These are phyloP conservation scores for Fusarium sp. DNA, from an alignment of 2,329 filamentous ascomycete species.

Conservation along the genomic window DNA sequence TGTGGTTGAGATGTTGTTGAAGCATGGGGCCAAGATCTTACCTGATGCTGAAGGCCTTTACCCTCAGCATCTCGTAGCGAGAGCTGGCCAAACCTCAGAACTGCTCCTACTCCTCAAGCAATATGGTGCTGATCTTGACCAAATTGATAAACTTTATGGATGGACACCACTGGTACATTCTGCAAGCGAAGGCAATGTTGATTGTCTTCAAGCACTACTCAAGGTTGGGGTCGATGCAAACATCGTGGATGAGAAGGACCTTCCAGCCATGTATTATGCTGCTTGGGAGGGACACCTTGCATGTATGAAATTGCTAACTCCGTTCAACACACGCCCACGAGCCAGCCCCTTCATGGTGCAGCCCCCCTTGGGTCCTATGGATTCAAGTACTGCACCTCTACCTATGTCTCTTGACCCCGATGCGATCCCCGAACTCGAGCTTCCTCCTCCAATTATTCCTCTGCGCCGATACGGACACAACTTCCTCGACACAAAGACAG, in stretches of 20 bases:
- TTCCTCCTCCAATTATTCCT: slow-evolving; percentile 96
- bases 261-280: slow-evolving; percentile 97
- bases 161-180: slow-evolving; percentile 98
- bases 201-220: slow-evolving; percentile 83
- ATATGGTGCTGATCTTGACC: slow-evolving; percentile 89
- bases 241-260: slow-evolving; percentile 88
- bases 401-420: slow-evolving; percentile 80
- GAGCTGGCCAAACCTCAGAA: slow-evolving; percentile 83
- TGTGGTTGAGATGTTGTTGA: slow-evolving; percentile 85
- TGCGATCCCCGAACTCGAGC: slow-evolving; percentile 88
- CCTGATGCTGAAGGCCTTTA: slow-evolving; percentile 95
- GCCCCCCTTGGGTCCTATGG: slow-evolving; percentile 54
- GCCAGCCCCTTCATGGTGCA: slow-evolving; percentile 57
- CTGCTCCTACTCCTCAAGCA: slow-evolving; percentile 82
- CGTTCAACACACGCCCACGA: slow-evolving; percentile 58
- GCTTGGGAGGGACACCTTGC: slow-evolving; percentile 97
- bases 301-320: slow-evolving; percentile 88
- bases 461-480: slow-evolving; percentile 96
- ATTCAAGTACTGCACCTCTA: slow-evolving; percentile 60
- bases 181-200: slow-evolving; percentile 93
- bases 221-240: slow-evolving; percentile 80
- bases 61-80: slow-evolving; percentile 94
- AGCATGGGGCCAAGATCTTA: slow-evolving; percentile 82
- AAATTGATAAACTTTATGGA: slow-evolving; percentile 93
- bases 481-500: slow-evolving; percentile 97